phyloP scores from a whole-genome alignment of 768 basidiomycete species.

The Tremella fuciformis region DNA sequence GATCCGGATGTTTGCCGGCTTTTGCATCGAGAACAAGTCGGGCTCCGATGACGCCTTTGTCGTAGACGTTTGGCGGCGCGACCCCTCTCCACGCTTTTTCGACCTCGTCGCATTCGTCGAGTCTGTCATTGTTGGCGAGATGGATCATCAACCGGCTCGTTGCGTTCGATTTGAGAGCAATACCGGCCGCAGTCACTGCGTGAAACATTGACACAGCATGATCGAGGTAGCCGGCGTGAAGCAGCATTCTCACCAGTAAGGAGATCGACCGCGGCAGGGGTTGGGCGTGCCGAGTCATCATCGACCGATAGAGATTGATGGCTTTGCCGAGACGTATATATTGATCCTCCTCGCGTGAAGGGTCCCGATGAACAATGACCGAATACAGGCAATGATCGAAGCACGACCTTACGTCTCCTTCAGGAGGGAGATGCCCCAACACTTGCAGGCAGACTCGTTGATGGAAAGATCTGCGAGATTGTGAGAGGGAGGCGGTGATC shows the following conservation, averaged over 20 bases:
- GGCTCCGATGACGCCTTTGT: conserved; percentile 31
- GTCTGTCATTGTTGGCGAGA: conserved; percentile 8
- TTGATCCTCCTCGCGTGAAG: neutral
- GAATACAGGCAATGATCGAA: conserved; percentile 9
- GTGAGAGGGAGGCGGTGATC: neutral
- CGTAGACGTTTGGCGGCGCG: conserved; percentile 9
- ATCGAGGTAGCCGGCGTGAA: conserved; percentile 20
- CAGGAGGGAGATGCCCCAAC: neutral
- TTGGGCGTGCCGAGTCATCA: conserved; percentile 17
- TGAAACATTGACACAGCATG: conserved; percentile 15
- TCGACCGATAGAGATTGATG: conserved; percentile 24
- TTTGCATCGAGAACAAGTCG: conserved; percentile 29
- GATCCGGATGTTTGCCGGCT: conserved; percentile 26
- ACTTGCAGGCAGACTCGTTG: conserved; percentile 3
- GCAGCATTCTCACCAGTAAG: conserved; percentile 17
- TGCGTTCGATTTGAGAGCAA: conserved; percentile 24
- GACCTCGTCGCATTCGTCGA: conserved; percentile 20
- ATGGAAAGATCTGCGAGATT: neutral
- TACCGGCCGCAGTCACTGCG: neutral
- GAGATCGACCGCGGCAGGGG: conserved; percentile 19
- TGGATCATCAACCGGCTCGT: conserved; percentile 32
- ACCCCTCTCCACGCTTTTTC: conserved; percentile 21
- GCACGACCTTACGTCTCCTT: neutral
- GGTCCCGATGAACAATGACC: neutral
- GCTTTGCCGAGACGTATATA: conserved; percentile 15